Evolutionary conservation across 2,329 filamentous ascomycete species (phyloP), one percentile per base, ranked within the genome.

Genomic region (Fusarium albosuccineum): DNA sequence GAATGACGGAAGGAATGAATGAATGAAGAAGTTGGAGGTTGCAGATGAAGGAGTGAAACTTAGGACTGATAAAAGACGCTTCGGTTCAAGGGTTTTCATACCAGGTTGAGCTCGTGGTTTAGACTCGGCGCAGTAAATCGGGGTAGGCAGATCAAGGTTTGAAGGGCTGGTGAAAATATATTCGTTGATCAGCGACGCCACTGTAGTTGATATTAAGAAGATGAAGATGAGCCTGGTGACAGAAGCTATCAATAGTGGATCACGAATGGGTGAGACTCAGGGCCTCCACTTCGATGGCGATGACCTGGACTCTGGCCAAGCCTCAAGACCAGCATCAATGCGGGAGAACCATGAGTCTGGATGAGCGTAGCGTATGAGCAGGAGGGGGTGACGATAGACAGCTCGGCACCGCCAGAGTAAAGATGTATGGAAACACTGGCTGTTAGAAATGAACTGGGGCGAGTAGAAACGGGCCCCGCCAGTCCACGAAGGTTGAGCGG

Each of bases 191-290:
- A 46, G 37, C 39, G 22, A 52, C 62, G 70, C 71, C 62, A 66
- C 68, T 46, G 17, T 26, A 56, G 51, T 54, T 41, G 40, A 17
- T 27, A 68, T 46, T 46, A 44, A 52, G 46, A 54, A 55, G 41
- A 60, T 42, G 49, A 62, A 45, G 60, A 64, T 50, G 67, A 67
- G 29, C 60, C 68, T 62, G 46, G 67, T 54, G 58, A 70, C 33
- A 53, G 52, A 62, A 66, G 41, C 54, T 52, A 56, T 34, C 41
- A 49, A 29, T 45, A 56, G 50, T 52, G 57, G 55, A 64, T 58
- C 37, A 42, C 26, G 22, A 34, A 63, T 7, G 11, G 37, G 22
- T 17, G 49, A 26, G 26, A 37, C 9, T 26, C 17, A 37, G 40
- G 27, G 29, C 29, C 60, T 52, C 54, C 50, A 61, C 34, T 36